phyloP scores from a whole-genome alignment of 306 rosid genomes.

The Prunus salicina region DNA sequence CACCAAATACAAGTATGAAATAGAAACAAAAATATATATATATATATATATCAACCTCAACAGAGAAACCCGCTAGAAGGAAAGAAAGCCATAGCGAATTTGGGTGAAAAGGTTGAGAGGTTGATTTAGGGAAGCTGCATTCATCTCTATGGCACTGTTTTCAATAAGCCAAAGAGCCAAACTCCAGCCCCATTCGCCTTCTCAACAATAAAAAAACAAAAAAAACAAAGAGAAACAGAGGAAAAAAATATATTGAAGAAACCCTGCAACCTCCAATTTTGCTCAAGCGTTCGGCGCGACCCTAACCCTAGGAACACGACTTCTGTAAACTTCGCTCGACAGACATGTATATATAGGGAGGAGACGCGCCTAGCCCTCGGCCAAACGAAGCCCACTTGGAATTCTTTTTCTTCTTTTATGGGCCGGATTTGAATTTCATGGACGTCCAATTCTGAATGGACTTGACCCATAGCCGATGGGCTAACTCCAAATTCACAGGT shows the following conservation, averaged over 20 bases:
- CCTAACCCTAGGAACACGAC: not conserved
- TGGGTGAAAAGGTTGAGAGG: slow-evolving; percentile 31
- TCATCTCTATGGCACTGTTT: slow-evolving; percentile 71
- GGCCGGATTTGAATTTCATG: not conserved
- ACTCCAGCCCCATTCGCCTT: slow-evolving; percentile 65
- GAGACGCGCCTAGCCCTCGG: not conserved
- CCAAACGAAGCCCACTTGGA: not conserved
- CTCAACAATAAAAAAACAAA: no score
- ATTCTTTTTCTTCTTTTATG: not conserved
- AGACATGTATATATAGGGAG: not conserved
- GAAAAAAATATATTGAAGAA: not conserved
- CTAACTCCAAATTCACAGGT: not conserved
- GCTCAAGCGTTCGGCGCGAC: not conserved
- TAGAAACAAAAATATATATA: slow-evolving; percentile 13
- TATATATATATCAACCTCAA: slow-evolving; percentile 46
- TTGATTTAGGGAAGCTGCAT: slow-evolving; percentile 68
- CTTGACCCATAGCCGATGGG: not conserved
- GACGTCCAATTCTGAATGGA: not conserved
- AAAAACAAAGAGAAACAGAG: not conserved
- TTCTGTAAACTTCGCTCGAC: not conserved
- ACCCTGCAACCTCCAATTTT: not conserved
- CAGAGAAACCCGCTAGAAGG: slow-evolving; percentile 24
- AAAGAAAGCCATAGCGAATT: slow-evolving; percentile 11
- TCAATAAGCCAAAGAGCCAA: slow-evolving; percentile 73
- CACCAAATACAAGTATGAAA: not conserved